Evolutionary conservation across 73 alveolate species (phyloP).

Genomic region (Durusdinium trenchii): DNA sequence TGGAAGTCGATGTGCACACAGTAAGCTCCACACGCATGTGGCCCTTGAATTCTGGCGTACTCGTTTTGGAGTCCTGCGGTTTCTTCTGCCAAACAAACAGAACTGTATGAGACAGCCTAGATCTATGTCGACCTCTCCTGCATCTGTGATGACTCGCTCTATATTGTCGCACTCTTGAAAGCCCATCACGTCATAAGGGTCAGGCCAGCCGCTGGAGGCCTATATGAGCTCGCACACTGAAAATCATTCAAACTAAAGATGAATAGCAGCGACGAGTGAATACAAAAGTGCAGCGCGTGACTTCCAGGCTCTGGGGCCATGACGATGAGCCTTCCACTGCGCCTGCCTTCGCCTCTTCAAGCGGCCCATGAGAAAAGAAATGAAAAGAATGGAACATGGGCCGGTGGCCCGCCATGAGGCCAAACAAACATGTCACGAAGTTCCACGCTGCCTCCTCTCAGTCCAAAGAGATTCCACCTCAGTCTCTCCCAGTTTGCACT

Average conservation of each 20-base stretch:
- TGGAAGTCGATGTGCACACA: no score
- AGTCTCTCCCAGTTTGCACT: not conserved
- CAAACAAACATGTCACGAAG: not conserved
- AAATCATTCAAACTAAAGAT: not conserved
- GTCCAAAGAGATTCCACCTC: constrained; percentile 90
- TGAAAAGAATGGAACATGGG: no score
- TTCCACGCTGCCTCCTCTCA: constrained; percentile 58
- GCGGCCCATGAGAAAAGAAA: not conserved
- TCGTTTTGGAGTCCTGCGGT: constrained; percentile 85
- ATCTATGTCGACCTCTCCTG: not conserved
- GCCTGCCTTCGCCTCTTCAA: constrained; percentile 82
- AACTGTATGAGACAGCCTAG: not conserved
- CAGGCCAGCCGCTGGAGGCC: constrained; percentile 94
- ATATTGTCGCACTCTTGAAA: constrained; percentile 85
- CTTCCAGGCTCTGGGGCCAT: not conserved
- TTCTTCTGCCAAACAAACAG: not conserved
- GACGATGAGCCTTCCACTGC: constrained; percentile 80
- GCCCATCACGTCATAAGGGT: constrained; percentile 93
- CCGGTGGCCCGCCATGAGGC: not conserved
- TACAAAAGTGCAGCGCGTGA: not conserved
- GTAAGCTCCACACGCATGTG: constrained; percentile 64
- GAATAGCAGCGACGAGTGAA: not conserved
- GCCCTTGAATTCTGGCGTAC: constrained; percentile 84
- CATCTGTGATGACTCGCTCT: constrained; percentile 64
- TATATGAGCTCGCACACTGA: not conserved